Evolutionary conservation across 2,329 filamentous ascomycete genomes (phyloP).

Genomic region (Stemphylium lycopersici): DNA sequence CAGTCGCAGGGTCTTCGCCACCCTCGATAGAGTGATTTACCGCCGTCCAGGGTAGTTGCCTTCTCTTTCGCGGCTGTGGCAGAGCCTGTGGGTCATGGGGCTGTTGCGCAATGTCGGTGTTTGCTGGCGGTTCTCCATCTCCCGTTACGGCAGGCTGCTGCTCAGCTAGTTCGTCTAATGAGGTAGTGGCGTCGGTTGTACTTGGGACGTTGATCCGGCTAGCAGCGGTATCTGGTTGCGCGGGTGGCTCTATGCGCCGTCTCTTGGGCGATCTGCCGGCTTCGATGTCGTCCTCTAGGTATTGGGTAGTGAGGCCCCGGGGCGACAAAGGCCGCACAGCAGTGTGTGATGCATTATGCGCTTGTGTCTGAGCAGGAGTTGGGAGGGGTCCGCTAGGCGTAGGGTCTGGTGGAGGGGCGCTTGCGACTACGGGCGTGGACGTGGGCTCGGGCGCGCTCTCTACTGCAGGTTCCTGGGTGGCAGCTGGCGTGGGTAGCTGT

Average conservation of each 20-base stretch:
- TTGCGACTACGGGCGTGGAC: neutral
- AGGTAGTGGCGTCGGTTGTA: no score
- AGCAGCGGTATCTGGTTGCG: neutral
- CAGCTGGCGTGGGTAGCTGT: conserved; percentile 32
- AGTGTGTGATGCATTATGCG: neutral
- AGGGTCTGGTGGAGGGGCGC: neutral
- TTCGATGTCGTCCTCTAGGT: conserved; percentile 16
- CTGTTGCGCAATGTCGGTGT: neutral
- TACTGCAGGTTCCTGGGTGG: conserved; percentile 29
- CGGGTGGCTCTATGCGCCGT: conserved; percentile 22
- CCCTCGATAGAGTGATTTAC: conserved; percentile 35
- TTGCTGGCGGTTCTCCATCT: neutral
- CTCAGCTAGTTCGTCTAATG: neutral
- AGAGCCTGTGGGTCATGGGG: conserved; percentile 4
- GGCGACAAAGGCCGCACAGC: neutral
- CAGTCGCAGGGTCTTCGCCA: conserved; percentile 13
- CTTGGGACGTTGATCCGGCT: no score
- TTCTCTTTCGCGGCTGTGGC: conserved; percentile 12
- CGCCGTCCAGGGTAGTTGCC: conserved; percentile 35
- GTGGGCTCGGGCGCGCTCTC: conserved; percentile 8
- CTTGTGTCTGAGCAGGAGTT: neutral
- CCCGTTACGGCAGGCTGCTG: neutral
- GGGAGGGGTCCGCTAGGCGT: neutral
- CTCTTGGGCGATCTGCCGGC: conserved; percentile 29
- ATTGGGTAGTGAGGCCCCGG: conserved; percentile 5